Evolutionary conservation across 169 alveolate genomes (phyloP), one percentile per base, ranked within the genome.

Genomic region (Plasmodium inui): DNA sequence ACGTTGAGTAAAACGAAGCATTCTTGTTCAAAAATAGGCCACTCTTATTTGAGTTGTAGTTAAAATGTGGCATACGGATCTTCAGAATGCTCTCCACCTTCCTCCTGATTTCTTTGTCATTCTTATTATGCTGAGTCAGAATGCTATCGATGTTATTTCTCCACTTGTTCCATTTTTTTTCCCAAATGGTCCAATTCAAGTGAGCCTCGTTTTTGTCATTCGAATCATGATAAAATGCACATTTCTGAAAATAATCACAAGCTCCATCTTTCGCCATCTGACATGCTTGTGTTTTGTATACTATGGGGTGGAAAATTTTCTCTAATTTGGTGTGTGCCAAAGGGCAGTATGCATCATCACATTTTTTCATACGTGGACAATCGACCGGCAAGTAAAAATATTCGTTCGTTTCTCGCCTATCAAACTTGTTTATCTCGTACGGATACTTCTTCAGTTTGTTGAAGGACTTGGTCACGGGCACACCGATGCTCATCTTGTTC

Each of bases 331-430:
- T 96, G 95, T 97, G 98, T 2, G 98, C 96, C 41, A 97, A 85
- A 10, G 98, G 98, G 73, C 98, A 97, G 37, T 82, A 85, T 22
- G 97, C 97, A 92, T 96, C 96, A 37, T 95, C 84, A 84, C 98
- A 97, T 41, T 94, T 88, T 89, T 93, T 93, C 94, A 93, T 95
- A 44, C 80, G 93, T 32, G 98, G 98, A 81, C 98, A 97, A 89
- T 97, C 98, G 22, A 97, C 96, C 12, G 98, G 98, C 22, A 97
- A 73, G 84, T 97, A 97, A 76, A 97, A 97, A 71, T 96, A 96
- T 73, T 92, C 84, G 55, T 76, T 84, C 55, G 98, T 97, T 84
- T 96, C 97, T 76, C 98, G 81, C 50, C 98, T 84, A 82, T 94
- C 95, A 79, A 96, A 96, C 72, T 88, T 96, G 73, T 83, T 92